Conservation (phyloP, 768 basidiomycete species). For the Suillus discolor region DNA sequence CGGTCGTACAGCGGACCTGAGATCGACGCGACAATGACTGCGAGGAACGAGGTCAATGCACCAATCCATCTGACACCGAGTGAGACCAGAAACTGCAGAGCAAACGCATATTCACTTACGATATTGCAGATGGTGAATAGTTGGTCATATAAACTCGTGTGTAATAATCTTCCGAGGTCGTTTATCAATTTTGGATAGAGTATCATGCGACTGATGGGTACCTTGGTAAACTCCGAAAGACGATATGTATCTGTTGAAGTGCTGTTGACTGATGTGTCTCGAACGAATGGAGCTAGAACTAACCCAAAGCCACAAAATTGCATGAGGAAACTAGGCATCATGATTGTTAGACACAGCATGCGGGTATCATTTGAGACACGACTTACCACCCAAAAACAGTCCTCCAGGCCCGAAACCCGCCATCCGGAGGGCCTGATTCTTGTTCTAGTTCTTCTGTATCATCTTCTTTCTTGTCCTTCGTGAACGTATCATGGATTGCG, state of each 20-base stretch:
- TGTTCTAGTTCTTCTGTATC: neutral
- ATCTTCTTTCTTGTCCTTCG: neutral
- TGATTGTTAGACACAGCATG: neutral
- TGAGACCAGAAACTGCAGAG: constrained; percentile 33
- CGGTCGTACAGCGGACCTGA: constrained; percentile 46
- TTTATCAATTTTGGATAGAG: constrained; percentile 1
- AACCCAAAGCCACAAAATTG: constrained; percentile 33
- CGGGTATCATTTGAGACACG: neutral
- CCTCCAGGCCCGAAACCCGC: constrained; percentile 14
- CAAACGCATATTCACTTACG: constrained; percentile 19
- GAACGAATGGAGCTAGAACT: neutral
- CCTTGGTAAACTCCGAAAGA: constrained; percentile 39
- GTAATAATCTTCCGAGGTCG: constrained; percentile 34
- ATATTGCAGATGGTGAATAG: constrained; percentile 29
- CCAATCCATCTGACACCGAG: constrained; percentile 38
- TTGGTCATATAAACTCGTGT: constrained; percentile 30
- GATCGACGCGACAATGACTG: constrained; percentile 39
- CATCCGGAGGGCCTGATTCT: constrained; percentile 9
- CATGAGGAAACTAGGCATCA: constrained; percentile 20
- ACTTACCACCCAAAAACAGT: constrained; percentile 16
- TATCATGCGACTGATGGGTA: neutral
- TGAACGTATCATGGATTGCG: neutral
- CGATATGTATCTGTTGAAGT: constrained; percentile 20
- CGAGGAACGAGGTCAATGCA: constrained; percentile 42
- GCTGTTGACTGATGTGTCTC: neutral